Conservation (phyloP, 2,329 filamentous ascomycete species). For the Coleophoma eucalyptorum region DNA sequence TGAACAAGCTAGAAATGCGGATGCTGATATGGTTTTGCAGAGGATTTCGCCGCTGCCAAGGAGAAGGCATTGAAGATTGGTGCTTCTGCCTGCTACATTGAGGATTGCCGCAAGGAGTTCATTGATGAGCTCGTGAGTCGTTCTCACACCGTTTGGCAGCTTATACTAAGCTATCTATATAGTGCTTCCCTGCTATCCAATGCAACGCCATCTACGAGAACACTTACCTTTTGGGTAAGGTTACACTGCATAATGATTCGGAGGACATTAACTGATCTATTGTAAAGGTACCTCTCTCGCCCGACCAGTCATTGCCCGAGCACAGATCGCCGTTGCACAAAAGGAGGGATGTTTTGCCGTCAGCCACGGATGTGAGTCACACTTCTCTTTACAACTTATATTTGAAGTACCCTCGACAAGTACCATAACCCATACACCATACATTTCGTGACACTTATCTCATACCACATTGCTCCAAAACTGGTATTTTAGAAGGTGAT, state of each 20-base stretch:
- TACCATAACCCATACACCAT: too few relatives aligned
- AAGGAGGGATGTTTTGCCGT: constrained; percentile 48
- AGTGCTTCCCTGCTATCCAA: constrained; percentile 67
- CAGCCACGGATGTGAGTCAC: constrained; percentile 40
- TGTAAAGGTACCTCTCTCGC: constrained; percentile 55
- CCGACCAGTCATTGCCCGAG: constrained; percentile 66
- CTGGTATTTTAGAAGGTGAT: too few relatives aligned
- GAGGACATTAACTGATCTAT: neutral
- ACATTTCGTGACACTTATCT: too few relatives aligned
- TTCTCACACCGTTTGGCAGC: too few relatives aligned
- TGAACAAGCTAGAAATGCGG: constrained; percentile 7
- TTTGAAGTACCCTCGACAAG: too few relatives aligned
- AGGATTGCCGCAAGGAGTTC: constrained; percentile 70
- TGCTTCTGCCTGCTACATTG: constrained; percentile 34
- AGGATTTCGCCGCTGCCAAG: constrained; percentile 71
- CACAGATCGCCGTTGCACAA: constrained; percentile 60
- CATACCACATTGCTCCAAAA: too few relatives aligned
- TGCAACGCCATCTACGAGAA: constrained; percentile 70
- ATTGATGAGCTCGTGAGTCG: constrained; percentile 60
- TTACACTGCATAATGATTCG: constrained; percentile 17
- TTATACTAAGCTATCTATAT: too few relatives aligned
- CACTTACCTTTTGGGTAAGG: constrained; percentile 51
- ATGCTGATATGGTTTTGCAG: constrained; percentile 28
- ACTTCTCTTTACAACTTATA: too few relatives aligned
- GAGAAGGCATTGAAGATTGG: constrained; percentile 58